Evolutionary conservation across 495 filamentous ascomycete genomes (phyloP), one percentile per base, ranked within the genome.

Genomic region (Daldinia vernicosa): DNA sequence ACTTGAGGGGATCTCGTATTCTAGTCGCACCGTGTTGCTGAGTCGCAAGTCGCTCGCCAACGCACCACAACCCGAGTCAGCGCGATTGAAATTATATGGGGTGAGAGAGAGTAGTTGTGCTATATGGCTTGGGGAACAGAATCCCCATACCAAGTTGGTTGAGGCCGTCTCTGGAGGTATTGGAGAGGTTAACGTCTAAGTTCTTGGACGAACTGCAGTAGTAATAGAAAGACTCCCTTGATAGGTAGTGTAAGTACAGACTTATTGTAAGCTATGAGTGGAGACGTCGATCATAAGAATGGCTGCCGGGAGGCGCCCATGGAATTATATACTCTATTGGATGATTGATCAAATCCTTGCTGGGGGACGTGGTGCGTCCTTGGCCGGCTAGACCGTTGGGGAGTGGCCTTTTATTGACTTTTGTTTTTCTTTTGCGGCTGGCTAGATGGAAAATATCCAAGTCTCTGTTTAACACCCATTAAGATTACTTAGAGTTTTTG

Each of bases 261-360:
- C 54, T 53, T 60, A 69, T 28, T 61, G 62, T 50, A 66, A 64
- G 55, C 50, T 57, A 70, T 63, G 57, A 63, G 75, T 77, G 75
- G 75, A 74, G 72, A 75, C 70, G 75, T 75, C 70, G 75, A 77
- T 75, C 72, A 67, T 66, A 55, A 63, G 39, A 61, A 55, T 66
- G 60, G 64, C 60, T 64, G 64, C 64, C 75, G 75, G 67, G 72
- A 77, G 67, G 75, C 75, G 75, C 65, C 67, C 62, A 62, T 74
- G 40, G 69, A 75, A 71, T 70, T 70, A 68, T 71, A 77, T 77
- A 75, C 69, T 71, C 65, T 74, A 59, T 64, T 68, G 63, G 70
- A 64, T 43, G 59, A 56, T 56, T 72, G 56, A 51, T 37, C 14
- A 6, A 51, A 76, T 59, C 69, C 71, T 70, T 70, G 69, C 52